phyloP scores from a whole-genome alignment of 179 eudicot species.

The Actinidia polygama region DNA sequence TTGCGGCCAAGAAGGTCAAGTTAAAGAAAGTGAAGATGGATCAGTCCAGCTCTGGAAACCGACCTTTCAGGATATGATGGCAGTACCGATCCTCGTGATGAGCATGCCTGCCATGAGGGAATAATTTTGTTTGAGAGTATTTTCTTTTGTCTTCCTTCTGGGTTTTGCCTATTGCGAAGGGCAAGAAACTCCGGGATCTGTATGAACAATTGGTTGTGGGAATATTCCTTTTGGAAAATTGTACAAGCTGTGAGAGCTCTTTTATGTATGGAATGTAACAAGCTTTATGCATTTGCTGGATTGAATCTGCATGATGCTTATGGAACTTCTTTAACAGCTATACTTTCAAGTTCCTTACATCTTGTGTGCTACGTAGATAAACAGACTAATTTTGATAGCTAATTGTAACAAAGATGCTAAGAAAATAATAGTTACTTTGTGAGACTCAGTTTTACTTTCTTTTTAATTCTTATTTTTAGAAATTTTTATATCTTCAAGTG shows the following conservation, averaged over 20 bases:
- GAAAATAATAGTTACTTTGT: too few species aligned
- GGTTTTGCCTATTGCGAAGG: not conserved
- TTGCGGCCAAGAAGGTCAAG: slow-evolving; percentile 54
- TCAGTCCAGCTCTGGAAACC: slow-evolving; percentile 39
- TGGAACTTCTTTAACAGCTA: too few species aligned
- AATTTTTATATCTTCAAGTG: too few species aligned
- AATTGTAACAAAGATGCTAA: too few species aligned
- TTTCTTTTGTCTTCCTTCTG: not conserved
- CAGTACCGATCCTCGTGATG: too few species aligned
- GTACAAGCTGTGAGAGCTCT: slow-evolving; percentile 13
- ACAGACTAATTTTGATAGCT: too few species aligned
- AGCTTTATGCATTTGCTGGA: not conserved
- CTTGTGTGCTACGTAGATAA: too few species aligned
- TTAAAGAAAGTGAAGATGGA: slow-evolving; percentile 36
- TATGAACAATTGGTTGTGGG: not conserved
- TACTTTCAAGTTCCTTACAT: too few species aligned
- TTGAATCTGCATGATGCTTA: too few species aligned
- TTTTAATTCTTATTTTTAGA: too few species aligned
- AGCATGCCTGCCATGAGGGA: not conserved
- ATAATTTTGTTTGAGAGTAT: not conserved
- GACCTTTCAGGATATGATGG: slow-evolving; percentile 56
- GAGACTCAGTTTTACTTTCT: too few species aligned
- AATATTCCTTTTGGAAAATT: not conserved
- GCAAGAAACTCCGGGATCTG: slow-evolving; percentile 1
- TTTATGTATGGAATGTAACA: slow-evolving; percentile 8